phyloP scores from a whole-genome alignment of 257 asterid species.

The Ocimum tenuiflorum region DNA sequence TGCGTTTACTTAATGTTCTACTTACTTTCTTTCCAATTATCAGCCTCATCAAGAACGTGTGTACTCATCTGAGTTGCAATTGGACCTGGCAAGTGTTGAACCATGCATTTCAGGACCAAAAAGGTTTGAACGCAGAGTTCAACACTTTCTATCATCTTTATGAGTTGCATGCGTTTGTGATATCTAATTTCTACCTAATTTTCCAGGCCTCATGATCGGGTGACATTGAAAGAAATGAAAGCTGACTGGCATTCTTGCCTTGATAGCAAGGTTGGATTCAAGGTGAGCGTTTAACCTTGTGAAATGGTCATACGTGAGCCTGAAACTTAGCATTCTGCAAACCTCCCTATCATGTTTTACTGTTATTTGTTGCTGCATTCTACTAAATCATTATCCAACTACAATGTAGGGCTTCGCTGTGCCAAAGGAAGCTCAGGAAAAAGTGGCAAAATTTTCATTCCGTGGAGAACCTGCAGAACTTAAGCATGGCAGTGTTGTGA shows the following conservation, averaged over 20 bases:
- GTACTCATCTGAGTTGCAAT: conserved; percentile 62
- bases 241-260: conserved; percentile 93
- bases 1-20: conserved; percentile 8
- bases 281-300: conserved; percentile 41
- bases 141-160: neutral
- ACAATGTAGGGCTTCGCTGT: conserved; percentile 73
- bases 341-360: neutral
- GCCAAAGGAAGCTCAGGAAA: conserved; percentile 78
- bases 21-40: conserved; percentile 16
- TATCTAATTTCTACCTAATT: conserved; percentile 12
- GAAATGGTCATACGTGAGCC: neutral
- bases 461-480: conserved; percentile 87
- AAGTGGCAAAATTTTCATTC: conserved; percentile 70
- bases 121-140: conserved; percentile 36
- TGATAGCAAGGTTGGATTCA: conserved; percentile 84
- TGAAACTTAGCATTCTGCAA: neutral
- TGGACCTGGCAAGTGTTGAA: conserved; percentile 66
- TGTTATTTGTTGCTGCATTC: neutral
- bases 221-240: conserved; percentile 80
- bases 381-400: conserved; percentile 1
- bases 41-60: conserved; percentile 86
- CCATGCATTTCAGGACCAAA: conserved; percentile 94
- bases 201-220: conserved; percentile 91
- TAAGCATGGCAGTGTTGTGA: conserved; percentile 90
- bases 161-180: conserved; percentile 8